These are phyloP conservation scores for Tuber umbilicatum DNA, from an alignment of 495 filamentous ascomycete genomes.

Conservation along the genomic window DNA sequence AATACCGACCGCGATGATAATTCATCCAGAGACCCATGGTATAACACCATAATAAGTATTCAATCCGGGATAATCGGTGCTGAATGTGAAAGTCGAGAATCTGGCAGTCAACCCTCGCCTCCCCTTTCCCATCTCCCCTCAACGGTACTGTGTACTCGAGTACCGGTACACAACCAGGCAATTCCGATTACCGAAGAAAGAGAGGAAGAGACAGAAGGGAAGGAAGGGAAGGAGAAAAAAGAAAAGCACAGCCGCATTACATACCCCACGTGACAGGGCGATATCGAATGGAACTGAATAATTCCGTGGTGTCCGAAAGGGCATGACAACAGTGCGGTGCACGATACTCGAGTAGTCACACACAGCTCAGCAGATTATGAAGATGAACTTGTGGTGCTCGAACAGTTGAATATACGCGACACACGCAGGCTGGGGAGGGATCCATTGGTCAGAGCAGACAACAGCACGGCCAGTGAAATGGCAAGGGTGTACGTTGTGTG, in stretches of 20 bases:
- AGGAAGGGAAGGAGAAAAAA: conserved; percentile 32
- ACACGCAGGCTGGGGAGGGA: neutral
- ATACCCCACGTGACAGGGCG: neutral
- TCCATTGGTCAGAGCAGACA: neutral
- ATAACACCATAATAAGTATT: neutral
- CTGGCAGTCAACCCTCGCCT: neutral
- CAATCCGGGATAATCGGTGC: neutral
- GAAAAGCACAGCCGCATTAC: conserved; percentile 29
- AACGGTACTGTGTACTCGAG: too few relatives aligned
- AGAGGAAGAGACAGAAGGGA: conserved; percentile 11
- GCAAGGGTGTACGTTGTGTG: conserved; percentile 42
- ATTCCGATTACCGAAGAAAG: conserved; percentile 14
- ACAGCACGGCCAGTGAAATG: conserved; percentile 36
- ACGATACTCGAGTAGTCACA: neutral
- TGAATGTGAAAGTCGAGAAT: neutral
- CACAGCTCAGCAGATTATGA: conserved; percentile 1
- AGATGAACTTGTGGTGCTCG: neutral
- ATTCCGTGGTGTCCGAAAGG: neutral
- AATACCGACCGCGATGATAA: neutral
- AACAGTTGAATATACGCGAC: conserved; percentile 1
- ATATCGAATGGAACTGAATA: neutral
- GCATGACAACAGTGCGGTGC: neutral
- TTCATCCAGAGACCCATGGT: neutral
- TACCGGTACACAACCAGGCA: neutral
- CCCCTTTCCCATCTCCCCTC: neutral